Conservation (phyloP, 768 basidiomycete species). For the Galerina marginata region DNA sequence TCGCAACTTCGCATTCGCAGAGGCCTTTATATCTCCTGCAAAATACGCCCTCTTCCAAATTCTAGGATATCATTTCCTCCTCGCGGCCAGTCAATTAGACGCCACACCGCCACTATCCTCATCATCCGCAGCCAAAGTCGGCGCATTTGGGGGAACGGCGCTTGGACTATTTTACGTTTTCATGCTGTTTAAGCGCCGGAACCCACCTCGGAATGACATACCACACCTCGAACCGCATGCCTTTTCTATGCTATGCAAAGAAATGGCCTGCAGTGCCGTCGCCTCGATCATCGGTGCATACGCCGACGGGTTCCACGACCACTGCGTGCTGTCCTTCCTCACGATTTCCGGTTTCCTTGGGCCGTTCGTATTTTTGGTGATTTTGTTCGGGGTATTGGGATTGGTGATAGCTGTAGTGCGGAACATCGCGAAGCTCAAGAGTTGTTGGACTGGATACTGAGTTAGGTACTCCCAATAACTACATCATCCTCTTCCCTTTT, state of each 20-base stretch:
- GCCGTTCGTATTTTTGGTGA: conserved; percentile 23
- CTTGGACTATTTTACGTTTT: conserved; percentile 28
- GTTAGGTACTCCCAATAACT: not conserved
- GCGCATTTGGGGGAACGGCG: conserved; percentile 30
- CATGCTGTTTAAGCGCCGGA: conserved; percentile 15
- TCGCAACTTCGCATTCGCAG: conserved; percentile 20
- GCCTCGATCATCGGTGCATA: conserved; percentile 26
- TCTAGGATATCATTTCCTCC: conserved; percentile 27
- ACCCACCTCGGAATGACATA: not conserved
- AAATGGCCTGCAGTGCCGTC: conserved; percentile 27
- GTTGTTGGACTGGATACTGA: conserved; percentile 2
- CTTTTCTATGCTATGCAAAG: conserved; percentile 24
- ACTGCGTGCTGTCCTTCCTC: conserved; percentile 8
- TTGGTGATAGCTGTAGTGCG: conserved; percentile 16
- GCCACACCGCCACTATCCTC: conserved; percentile 6
- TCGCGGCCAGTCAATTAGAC: conserved; percentile 8
- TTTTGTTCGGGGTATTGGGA: conserved; percentile 19
- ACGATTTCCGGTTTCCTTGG: conserved; percentile 27
- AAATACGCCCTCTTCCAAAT: conserved; percentile 37
- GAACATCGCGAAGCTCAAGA: conserved; percentile 14
- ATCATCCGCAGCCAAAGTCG: conserved; percentile 22
- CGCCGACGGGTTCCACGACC: conserved; percentile 11
- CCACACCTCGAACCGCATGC: conserved; percentile 2
- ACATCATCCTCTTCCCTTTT: not conserved
- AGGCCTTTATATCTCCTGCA: conserved; percentile 30